Evolutionary conservation across 768 basidiomycete species (phyloP).

Genomic region (Tylopilus sp.): DNA sequence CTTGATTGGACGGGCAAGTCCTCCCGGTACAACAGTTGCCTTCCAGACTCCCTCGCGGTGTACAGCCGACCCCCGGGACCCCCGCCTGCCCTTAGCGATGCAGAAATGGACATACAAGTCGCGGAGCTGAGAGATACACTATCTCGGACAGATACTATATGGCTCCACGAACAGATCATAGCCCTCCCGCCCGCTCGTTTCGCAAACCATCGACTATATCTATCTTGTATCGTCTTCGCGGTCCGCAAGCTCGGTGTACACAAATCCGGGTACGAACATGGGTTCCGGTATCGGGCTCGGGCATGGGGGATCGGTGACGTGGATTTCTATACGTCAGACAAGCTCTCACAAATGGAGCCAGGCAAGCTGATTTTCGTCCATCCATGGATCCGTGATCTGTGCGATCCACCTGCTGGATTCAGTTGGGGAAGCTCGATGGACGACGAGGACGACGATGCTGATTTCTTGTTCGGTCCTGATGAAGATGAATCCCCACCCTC

Average conservation of each 20-base stretch:
- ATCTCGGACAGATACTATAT: not conserved
- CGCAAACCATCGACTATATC: not conserved
- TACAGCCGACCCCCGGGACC: not conserved
- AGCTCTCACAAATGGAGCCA: not conserved
- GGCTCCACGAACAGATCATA: not conserved
- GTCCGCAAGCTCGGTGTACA: conserved; percentile 1
- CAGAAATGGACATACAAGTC: not conserved
- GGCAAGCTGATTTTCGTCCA: conserved; percentile 4
- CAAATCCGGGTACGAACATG: not conserved
- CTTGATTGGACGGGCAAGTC: not conserved
- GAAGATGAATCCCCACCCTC: too few species aligned
- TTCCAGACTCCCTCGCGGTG: not conserved
- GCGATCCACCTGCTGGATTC: not conserved
- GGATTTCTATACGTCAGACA: conserved; percentile 1
- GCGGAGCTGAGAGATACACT: not conserved
- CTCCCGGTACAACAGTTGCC: not conserved
- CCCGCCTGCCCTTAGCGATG: not conserved
- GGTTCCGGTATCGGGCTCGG: not conserved
- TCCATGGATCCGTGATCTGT: conserved; percentile 14
- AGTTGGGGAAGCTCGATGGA: not conserved
- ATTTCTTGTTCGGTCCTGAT: too few species aligned
- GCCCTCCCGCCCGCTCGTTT: not conserved
- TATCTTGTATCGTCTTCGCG: conserved; percentile 11
- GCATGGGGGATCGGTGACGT: conserved; percentile 3
- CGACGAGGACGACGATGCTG: too few species aligned